Evolutionary conservation across 768 basidiomycete species (phyloP).

Genomic region (Russula sp.): DNA sequence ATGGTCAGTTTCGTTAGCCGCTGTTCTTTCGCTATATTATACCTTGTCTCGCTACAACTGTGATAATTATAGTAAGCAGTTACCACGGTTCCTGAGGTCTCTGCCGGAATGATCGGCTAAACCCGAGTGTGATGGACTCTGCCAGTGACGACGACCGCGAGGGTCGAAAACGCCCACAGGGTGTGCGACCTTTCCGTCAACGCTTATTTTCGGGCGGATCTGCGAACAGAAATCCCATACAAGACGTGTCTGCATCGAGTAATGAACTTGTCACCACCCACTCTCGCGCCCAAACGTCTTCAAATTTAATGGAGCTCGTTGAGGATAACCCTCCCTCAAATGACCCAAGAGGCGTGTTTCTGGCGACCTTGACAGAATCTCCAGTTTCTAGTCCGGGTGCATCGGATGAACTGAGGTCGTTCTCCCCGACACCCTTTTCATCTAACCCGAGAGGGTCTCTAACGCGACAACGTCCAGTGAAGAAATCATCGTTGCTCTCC

Average conservation of each 20-base stretch:
- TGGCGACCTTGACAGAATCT: conserved; percentile 8
- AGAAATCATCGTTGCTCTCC: conserved; percentile 23
- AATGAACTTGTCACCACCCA: not conserved
- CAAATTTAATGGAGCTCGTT: not conserved
- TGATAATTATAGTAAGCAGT: not conserved
- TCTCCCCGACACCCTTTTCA: not conserved
- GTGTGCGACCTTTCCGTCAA: not conserved
- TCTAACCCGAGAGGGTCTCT: not conserved
- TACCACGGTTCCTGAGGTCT: not conserved
- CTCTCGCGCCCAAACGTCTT: not conserved
- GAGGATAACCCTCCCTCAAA: not conserved
- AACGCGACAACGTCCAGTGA: conserved; percentile 12
- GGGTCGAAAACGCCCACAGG: conserved; percentile 1
- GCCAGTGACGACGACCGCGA: not conserved
- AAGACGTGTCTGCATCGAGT: not conserved
- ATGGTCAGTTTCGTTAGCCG: not conserved
- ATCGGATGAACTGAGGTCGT: conserved; percentile 1
- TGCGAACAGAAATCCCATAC: not conserved
- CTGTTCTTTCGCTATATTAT: not conserved
- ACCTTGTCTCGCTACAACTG: not conserved
- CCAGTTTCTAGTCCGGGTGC: conserved; percentile 10
- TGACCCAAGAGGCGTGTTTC: not conserved
- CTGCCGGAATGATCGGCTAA: not conserved
- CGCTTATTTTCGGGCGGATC: not conserved
- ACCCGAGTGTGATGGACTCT: conserved; percentile 15